Evolutionary conservation across 805 yeast genomes (phyloP), one percentile per base, ranked within the genome.

Genomic region (Candida namnaoensis): DNA sequence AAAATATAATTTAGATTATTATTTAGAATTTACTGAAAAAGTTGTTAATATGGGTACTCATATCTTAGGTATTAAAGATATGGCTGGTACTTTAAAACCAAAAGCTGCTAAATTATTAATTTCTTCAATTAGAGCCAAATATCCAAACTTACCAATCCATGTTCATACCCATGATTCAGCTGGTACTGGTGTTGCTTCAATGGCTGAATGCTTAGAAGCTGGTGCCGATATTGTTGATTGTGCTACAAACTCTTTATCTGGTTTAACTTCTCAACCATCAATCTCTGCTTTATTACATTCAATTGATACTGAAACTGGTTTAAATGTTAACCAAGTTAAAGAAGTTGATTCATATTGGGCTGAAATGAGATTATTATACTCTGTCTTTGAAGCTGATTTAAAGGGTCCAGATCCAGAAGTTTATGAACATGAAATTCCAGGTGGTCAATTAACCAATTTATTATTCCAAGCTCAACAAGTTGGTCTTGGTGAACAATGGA

Each of bases 361-460:
- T 39, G 97, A 93, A 71, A 93, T 93, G 91, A 81, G 99, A 71
- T 73, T 93, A 61, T 71, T 93, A 51, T 93, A 93, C 73, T 86
- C 96, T 38, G 88, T 96, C 66, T 93, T 93, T 67, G 99, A 88
- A 68, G 97, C 99, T 42, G 97, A 93, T 61, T 78, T 93, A 65
- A 93, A 93, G 76, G 99, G 99, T 44, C 98, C 99, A 46, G 99
- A 93, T 68, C 98, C 99, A 55, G 99, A 93, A 67, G 99, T 93
- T 44, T 93, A 93, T 68, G 80, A 81, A 55, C 99, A 93, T 69
- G 99, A 93, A 75, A 93, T 93, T 53, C 99, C 99, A 44, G 99
- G 99, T 73, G 99, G 99, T 50, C 99, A 93, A 71, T 80, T 93
- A 66, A 93, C 99, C 49, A 93, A 93, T 74, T 73, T 93, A 69